Base-by-base conservation (phyloP, 73 alveolate species). In the Symbiodinium natans region DNA sequence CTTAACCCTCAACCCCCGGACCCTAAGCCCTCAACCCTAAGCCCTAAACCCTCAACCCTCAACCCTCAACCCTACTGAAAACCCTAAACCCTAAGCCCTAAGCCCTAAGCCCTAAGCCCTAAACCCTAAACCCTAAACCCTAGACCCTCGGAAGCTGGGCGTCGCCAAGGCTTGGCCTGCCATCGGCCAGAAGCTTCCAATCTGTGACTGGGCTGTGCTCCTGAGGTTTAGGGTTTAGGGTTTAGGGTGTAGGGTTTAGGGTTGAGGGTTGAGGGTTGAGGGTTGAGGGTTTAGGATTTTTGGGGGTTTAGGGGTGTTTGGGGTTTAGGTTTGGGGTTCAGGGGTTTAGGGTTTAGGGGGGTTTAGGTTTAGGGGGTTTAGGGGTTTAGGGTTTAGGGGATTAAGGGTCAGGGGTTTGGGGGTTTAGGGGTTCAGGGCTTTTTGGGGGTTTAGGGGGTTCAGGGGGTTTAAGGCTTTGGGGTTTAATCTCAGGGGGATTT, bases 181-280 rank as follows among this genome's bases (percentile, higher is more conserved):
- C 96, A 27, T 63, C 96, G 8, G 96, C 96, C 39, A 41, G 96
- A 29, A 90, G 96, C 96, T 90, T 90, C 68, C 41, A 68, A 9
- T 90, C 96, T 31, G 96, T 27, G 34, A 19, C 77, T 27, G 8
- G 77, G 77, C 77, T 13, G 6, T 46, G n/a, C n/a, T n/a, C n/a
- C n/a, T n/a, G 11, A 43, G 56, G 5, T 43, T 5, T 43, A 43
- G 56, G 56, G 56, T 43, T 43, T 43, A 43, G n/a, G n/a, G n/a
- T 43, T 8, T 43, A 43, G 56, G 56, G 56, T 43, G 5, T 43
- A 43, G 56, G 56, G 56, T 43, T 43, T 11, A n/a, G n/a, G n/a
- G n/a, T 11, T 43, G 5, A 43, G 2, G 74, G 74, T 2, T 2
- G 15, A 3, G 74, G 33, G 31, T 56, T 56, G 74, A 21, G 2